phyloP scores from a whole-genome alignment of 164 flowering plant species.

The Tetrastigma voinierianum region DNA sequence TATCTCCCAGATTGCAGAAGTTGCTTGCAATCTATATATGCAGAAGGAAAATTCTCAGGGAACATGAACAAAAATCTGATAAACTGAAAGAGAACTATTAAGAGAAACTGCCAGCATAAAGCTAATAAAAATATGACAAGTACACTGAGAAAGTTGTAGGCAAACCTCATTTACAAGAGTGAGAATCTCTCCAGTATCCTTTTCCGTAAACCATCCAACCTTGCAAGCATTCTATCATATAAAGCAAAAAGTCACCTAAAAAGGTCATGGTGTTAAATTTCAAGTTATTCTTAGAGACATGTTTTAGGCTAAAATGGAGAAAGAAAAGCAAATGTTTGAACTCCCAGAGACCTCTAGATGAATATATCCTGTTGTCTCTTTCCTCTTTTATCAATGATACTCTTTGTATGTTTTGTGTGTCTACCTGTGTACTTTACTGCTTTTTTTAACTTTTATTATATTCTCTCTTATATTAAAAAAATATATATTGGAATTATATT shows the following conservation, averaged over 20 bases:
- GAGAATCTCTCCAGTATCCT: slow-evolving; percentile 50
- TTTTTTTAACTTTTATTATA: too few relatives aligned
- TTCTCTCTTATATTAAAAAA: too few relatives aligned
- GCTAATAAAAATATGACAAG: not conserved
- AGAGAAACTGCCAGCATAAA: slow-evolving; percentile 5
- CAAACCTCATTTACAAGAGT: slow-evolving; percentile 61
- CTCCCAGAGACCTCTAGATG: too few relatives aligned
- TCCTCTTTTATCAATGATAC: too few relatives aligned
- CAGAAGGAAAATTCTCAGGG: not conserved
- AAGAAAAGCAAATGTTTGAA: not conserved
- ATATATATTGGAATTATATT: too few relatives aligned
- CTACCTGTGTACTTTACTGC: too few relatives aligned
- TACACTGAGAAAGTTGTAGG: not conserved
- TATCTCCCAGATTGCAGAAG: slow-evolving; percentile 38
- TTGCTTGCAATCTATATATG: slow-evolving; percentile 38
- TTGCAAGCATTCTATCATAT: slow-evolving; percentile 67
- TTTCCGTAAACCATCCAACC: slow-evolving; percentile 57
- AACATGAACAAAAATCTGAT: too few relatives aligned
- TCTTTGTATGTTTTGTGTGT: too few relatives aligned
- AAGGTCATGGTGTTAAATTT: not conserved
- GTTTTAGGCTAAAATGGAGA: not conserved
- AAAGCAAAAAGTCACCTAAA: slow-evolving; percentile 9
- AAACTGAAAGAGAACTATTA: slow-evolving; percentile 3
- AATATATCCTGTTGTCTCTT: too few relatives aligned
- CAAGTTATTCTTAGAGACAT: not conserved